These are phyloP conservation scores for Combretum micranthum DNA, from an alignment of 345 rosid species.

Conservation along the genomic window DNA sequence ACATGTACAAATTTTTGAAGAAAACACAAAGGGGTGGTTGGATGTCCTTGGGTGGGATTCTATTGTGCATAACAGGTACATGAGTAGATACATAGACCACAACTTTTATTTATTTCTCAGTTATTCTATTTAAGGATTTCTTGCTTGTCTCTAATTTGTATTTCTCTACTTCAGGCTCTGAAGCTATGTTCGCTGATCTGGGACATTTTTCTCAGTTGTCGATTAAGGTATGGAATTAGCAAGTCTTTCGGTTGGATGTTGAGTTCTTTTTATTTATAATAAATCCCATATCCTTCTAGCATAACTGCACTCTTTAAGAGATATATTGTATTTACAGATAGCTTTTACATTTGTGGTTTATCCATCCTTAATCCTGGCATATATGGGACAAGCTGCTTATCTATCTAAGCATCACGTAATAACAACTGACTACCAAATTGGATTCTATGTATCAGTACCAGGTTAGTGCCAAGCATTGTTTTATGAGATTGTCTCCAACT, in stretches of 20 bases:
- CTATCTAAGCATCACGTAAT: constrained; percentile 69
- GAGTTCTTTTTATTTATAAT: too few relatives aligned
- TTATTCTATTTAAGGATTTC: not conserved
- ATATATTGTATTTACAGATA: constrained; percentile 42
- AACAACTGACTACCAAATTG: constrained; percentile 58
- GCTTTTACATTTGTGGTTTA: constrained; percentile 89
- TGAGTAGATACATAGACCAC: not conserved
- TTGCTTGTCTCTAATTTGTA: not conserved
- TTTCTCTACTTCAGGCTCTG: constrained; percentile 55
- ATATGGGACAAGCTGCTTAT: constrained; percentile 99
- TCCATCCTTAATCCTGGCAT: constrained; percentile 92
- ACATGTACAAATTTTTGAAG: constrained; percentile 81
- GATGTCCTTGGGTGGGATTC: constrained; percentile 98
- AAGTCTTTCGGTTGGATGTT: not conserved
- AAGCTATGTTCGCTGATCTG: constrained; percentile 99
- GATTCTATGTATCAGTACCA: constrained; percentile 93
- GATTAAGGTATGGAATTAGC: constrained; percentile 44
- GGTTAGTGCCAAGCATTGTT: constrained; percentile 34
- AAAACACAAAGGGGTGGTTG: constrained; percentile 92
- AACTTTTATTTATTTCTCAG: not conserved
- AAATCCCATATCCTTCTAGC: not conserved
- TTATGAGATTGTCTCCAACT: not conserved
- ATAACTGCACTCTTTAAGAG: constrained; percentile 3
- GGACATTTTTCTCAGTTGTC: constrained; percentile 95
- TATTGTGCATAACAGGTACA: constrained; percentile 86